Base-by-base conservation (phyloP, 108 stramenopile species). In the Conticribra guillardii region DNA sequence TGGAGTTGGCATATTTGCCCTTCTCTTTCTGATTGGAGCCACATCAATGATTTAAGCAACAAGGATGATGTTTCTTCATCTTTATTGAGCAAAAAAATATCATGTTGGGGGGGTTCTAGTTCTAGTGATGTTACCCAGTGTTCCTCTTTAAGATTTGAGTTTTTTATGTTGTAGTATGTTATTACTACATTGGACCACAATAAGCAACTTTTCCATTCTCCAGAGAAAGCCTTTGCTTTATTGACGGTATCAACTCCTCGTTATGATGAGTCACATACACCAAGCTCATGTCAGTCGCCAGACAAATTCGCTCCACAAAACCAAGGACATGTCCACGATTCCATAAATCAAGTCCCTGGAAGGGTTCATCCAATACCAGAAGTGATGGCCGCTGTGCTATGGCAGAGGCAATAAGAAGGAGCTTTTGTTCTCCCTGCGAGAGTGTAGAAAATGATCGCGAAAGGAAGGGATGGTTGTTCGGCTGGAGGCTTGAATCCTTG, bases 401-500 rank as follows among this genome's bases (percentile, higher is more conserved):
- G 27, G 89, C 82, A 8, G 82, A 67, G 3, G 82, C 87, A 34
- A 93, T 67, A 34, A 93, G 81, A 1, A 85, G 70, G n/a, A 93
- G 18, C 54, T 89, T 89, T 79, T 93, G 92, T 64, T 93, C 63
- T 47, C 92, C 92, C 60, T 93, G 92, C n/a, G 87, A 89, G 22
- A 93, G 74, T 1, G 62, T 48, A 19, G 64, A 48, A 60, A 93
- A 91, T 23, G 69, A 75, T 41, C 77, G 63, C 17, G 54, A 23
- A 51, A 82, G 58, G 51, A 60, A 50, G 37, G 66, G 18, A 33
- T 69, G 37, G 53, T 67, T 64, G 18, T 73, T 46, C 21, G 52
- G 74, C 1, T 26, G 29, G 7, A 48, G 46, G 49, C 21, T 17
- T 22, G 30, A 33, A 29, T 68, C 34, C 5, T 67, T 37, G 9